Conservation (phyloP, 2,329 filamentous ascomycete species). For the Colletotrichum nymphaeae region DNA sequence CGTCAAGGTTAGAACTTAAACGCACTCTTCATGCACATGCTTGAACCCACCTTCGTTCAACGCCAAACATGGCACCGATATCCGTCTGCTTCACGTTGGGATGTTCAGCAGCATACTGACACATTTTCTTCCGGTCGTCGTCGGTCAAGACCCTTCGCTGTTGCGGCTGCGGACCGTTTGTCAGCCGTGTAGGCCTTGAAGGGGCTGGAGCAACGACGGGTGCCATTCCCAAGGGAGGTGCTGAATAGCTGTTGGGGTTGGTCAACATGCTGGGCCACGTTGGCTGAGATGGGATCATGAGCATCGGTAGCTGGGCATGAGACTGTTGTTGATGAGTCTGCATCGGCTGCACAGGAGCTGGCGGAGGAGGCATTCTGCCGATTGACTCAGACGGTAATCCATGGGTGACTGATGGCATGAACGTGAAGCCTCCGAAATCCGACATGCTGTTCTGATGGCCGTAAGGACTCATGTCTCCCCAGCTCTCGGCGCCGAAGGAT, state of each 20-base stretch:
- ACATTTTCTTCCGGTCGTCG: conserved; percentile 92
- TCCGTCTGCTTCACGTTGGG: conserved; percentile 94
- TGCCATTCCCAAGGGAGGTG: conserved; percentile 70
- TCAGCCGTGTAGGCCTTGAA: conserved; percentile 62
- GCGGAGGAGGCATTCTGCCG: conserved; percentile 66
- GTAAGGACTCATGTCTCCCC: conserved; percentile 70
- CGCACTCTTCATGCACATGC: not conserved
- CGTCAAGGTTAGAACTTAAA: conserved; percentile 42
- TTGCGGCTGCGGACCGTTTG: conserved; percentile 64
- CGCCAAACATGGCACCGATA: conserved; percentile 94
- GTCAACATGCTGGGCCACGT: conserved; percentile 87
- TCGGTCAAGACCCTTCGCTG: conserved; percentile 91
- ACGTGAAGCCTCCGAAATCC: conserved; percentile 73
- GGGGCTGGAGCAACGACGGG: conserved; percentile 60
- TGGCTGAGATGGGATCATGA: conserved; percentile 76
- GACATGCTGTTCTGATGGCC: conserved; percentile 74
- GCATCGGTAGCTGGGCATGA: conserved; percentile 70
- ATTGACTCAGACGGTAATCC: conserved; percentile 63
- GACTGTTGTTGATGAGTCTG: conserved; percentile 49
- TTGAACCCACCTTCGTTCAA: conserved; percentile 87
- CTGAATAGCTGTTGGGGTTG: conserved; percentile 73
- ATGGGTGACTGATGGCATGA: conserved; percentile 63
- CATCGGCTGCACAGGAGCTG: conserved; percentile 60
- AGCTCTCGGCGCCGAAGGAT: conserved; percentile 58
- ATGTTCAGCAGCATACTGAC: conserved; percentile 90